Evolutionary conservation across 305 asterid genomes (phyloP).

Genomic region (Fraxinus floribunda): DNA sequence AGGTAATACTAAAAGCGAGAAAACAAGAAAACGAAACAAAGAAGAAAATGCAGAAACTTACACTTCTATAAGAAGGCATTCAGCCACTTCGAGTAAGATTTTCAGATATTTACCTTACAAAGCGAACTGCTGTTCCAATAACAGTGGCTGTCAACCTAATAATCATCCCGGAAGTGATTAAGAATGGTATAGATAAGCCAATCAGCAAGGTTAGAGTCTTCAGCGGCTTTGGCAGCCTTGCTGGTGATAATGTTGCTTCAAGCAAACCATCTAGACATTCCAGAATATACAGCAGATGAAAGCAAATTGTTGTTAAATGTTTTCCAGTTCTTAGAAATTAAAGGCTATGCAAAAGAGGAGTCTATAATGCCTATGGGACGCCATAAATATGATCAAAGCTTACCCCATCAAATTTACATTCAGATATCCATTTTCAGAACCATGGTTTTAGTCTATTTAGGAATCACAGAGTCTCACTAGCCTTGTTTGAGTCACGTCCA

Average conservation of each 20-base stretch:
- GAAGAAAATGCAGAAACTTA: not conserved
- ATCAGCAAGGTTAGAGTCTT: conserved; percentile 76
- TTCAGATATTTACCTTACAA: conserved; percentile 54
- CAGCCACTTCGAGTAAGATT: not conserved
- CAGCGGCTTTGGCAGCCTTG: conserved; percentile 84
- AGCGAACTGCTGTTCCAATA: conserved; percentile 67
- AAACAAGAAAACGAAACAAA: not conserved
- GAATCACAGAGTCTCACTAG: not conserved
- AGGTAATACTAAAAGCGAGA: not conserved
- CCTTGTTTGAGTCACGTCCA: not conserved
- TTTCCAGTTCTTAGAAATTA: not conserved
- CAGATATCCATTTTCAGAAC: not conserved
- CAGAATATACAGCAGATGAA: conserved; percentile 36
- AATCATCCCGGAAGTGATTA: conserved; percentile 77
- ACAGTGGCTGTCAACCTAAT: conserved; percentile 59
- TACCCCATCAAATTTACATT: not conserved
- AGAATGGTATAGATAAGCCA: conserved; percentile 65
- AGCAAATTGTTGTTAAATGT: conserved; percentile 7
- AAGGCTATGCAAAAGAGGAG: not conserved
- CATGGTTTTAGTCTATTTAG: not conserved
- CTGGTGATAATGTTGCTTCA: conserved; percentile 92
- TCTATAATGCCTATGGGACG: not conserved
- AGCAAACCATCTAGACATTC: conserved; percentile 79
- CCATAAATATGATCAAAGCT: not conserved
- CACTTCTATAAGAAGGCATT: not conserved